A percentile compares a stretch with the other conserved stretches of the same genome.
Evolutionary conservation across 2,329 filamentous ascomycete species (phyloP).

Genomic region (Exophiala aquamarina): DNA sequence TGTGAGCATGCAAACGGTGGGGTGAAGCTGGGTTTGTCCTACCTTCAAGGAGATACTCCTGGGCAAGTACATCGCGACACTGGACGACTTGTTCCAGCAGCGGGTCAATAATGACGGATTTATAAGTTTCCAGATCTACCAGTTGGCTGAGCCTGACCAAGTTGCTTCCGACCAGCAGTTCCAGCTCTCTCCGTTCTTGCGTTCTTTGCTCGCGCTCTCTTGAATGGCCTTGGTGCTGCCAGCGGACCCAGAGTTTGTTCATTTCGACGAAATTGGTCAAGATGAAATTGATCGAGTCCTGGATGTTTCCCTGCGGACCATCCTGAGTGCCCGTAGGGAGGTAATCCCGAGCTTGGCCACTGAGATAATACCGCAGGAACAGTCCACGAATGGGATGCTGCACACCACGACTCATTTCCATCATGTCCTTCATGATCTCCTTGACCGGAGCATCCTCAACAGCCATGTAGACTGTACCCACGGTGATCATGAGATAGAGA

Average conservation of each 20-base stretch:
- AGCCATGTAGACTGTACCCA: conserved; percentile 98
- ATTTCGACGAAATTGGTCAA: conserved; percentile 99
- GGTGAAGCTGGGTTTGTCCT: conserved; percentile 18
- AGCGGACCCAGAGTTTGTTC: conserved; percentile 98
- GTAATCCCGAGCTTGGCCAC: conserved; percentile 87
- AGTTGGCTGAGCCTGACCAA: conserved; percentile 92
- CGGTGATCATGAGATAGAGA: conserved; percentile 98
- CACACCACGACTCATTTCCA: conserved; percentile 99
- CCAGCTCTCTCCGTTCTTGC: conserved; percentile 90
- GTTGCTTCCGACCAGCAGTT: conserved; percentile 94
- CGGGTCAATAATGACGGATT: conserved; percentile 81
- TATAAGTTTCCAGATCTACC: conserved; percentile 93
- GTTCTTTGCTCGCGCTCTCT: conserved; percentile 90
- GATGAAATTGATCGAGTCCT: conserved; percentile 97
- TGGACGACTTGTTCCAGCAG: conserved; percentile 96
- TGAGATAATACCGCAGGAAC: conserved; percentile 94
- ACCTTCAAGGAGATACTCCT: conserved; percentile 92
- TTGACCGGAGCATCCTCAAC: conserved; percentile 98
- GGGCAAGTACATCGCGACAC: conserved; percentile 92
- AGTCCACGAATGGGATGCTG: conserved; percentile 95
- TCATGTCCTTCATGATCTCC: conserved; percentile 99
- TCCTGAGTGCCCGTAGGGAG: conserved; percentile 80
- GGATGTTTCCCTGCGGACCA: conserved; percentile 90
- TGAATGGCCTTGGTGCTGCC: conserved; percentile 97
- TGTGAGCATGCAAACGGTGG: neutral